Percentiles rank a stretch among this genome's conserved stretches.
phyloP scores from a whole-genome alignment of 805 yeast species.

The Isabelozyma gotoi region DNA sequence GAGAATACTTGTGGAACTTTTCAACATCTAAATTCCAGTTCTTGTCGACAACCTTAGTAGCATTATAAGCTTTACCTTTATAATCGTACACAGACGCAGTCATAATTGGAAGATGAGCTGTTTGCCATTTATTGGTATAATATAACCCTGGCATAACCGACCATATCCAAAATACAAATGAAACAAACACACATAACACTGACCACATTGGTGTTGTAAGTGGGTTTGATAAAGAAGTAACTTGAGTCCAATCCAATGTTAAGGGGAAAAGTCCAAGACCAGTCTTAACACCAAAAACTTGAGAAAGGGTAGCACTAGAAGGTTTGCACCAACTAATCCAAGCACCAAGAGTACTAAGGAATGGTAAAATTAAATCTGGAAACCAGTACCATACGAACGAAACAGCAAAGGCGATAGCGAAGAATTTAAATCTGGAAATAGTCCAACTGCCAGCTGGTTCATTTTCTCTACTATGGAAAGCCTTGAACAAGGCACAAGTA shows the following conservation, averaged over 20 bases:
- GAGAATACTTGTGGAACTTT: constrained; percentile 12
- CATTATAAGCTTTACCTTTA: constrained; percentile 11
- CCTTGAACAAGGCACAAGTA: constrained; percentile 8
- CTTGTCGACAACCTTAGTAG: constrained; percentile 12
- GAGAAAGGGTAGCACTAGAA: constrained; percentile 6
- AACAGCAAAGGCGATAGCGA: constrained; percentile 10
- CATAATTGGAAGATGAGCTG: constrained; percentile 21
- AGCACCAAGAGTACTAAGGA: constrained; percentile 5
- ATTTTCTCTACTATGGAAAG: constrained; percentile 6
- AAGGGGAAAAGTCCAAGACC: constrained; percentile 12
- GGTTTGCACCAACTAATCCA: constrained; percentile 10
- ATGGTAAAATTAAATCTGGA: constrained; percentile 10
- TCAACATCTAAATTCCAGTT: constrained; percentile 11
- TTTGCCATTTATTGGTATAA: constrained; percentile 21
- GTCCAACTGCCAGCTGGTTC: constrained; percentile 5
- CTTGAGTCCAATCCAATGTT: constrained; percentile 12
- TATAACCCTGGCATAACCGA: constrained; percentile 18
- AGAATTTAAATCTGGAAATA: constrained; percentile 11
- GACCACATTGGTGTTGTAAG: constrained; percentile 13
- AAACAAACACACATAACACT: constrained; percentile 6
- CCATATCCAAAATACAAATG: constrained; percentile 15
- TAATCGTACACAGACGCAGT: constrained; percentile 13
- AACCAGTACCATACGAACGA: constrained; percentile 21
- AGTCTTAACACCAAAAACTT: constrained; percentile 10
- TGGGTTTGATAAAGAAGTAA: constrained; percentile 7